Base-by-base conservation (phyloP, 176 grass and related monocot genomes). In the Phyllostachys edulis region DNA sequence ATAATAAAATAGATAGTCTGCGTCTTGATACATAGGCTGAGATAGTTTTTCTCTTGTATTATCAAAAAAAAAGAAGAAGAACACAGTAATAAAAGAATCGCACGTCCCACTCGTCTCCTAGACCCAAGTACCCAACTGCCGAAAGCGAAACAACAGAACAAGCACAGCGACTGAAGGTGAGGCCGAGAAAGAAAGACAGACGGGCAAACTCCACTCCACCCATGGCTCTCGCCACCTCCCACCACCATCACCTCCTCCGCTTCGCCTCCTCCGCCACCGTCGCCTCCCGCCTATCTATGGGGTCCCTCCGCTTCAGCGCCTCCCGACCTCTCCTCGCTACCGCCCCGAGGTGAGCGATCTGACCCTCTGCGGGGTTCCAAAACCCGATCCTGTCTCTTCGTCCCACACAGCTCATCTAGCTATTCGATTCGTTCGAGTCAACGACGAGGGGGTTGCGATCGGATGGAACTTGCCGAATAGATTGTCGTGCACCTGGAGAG, bases 171-270 rank as follows among this genome's bases (percentile, higher is more conserved):
- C 32, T 29, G 29, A n/a, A n/a, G n/a, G 29, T 1, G 29, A 29
- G 1, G 0, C 1, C 29, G 29, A 1, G 29, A 0, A 1, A 29
- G 29, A 29, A 29, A 29, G 29, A 29, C 29, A 29, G 1, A 29
- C 29, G 29, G 29, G 29, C 29, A 29, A 29, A 29, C 51, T 20
- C 18, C 73, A 13, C 74, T 21, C 50, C 49, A 62, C 23, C 75
- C 87, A 89, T 89, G 87, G 76, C 87, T 65, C 69, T 74, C 82
- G 82, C 68, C 87, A 56, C 69, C 82, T 67, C 67, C 32, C 32
- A 34, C 75, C 38, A 57, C 50, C 32, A 34, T 2, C 72, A 17
- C 59, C 47, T 23, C 73, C 5, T 46, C 34, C 20, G 32, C 34
- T 23, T 4, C 11, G 11, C 32, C 65, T 4, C 11, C 78, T 1